Conservation (phyloP, 2,329 filamentous ascomycete species). For the Ilyonectria sp. region DNA sequence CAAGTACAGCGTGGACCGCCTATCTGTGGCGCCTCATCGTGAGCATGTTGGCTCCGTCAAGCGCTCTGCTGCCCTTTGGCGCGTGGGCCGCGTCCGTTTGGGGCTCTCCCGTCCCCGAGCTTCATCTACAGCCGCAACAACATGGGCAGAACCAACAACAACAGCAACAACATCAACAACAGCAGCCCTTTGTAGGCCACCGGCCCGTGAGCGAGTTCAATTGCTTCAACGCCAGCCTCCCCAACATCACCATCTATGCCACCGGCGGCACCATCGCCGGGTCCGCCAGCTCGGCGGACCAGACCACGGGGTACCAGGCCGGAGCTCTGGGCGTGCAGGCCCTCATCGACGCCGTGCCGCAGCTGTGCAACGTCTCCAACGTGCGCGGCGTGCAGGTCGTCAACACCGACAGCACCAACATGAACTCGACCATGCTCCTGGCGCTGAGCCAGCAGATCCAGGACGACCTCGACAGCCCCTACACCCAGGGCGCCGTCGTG, state of each 20-base stretch:
- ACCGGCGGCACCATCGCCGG: slow-evolving; percentile 74
- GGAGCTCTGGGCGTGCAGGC: slow-evolving; percentile 63
- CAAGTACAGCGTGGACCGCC: slow-evolving; percentile 40
- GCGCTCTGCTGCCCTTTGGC: slow-evolving; percentile 41
- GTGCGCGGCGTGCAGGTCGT: slow-evolving; percentile 67
- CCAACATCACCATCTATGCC: slow-evolving; percentile 70
- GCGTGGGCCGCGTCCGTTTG: slow-evolving; percentile 46
- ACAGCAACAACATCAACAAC: slow-evolving; percentile 33
- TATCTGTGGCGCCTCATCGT: slow-evolving; percentile 44
- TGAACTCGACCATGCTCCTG: slow-evolving; percentile 66
- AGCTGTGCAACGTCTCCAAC: slow-evolving; percentile 68
- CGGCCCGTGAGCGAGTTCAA: slow-evolving; percentile 40
- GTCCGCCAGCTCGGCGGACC: slow-evolving; percentile 61
- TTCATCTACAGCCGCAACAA: slow-evolving; percentile 39
- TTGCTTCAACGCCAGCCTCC: slow-evolving; percentile 54
- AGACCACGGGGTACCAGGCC: slow-evolving; percentile 61
- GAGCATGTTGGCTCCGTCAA: slow-evolving; percentile 44
- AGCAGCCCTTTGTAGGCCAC: slow-evolving; percentile 31
- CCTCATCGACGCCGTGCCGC: slow-evolving; percentile 69
- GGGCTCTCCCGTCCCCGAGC: slow-evolving; percentile 45
- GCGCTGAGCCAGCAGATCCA: slow-evolving; percentile 65
- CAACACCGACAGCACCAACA: slow-evolving; percentile 62
- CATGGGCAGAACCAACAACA: slow-evolving; percentile 34
- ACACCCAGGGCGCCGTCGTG: slow-evolving; percentile 67
- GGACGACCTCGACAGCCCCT: slow-evolving; percentile 60